Percentiles rank a stretch among this genome's conserved stretches.
phyloP scores from a whole-genome alignment of 2,329 filamentous ascomycete genomes.

The Diaporthe batatas region DNA sequence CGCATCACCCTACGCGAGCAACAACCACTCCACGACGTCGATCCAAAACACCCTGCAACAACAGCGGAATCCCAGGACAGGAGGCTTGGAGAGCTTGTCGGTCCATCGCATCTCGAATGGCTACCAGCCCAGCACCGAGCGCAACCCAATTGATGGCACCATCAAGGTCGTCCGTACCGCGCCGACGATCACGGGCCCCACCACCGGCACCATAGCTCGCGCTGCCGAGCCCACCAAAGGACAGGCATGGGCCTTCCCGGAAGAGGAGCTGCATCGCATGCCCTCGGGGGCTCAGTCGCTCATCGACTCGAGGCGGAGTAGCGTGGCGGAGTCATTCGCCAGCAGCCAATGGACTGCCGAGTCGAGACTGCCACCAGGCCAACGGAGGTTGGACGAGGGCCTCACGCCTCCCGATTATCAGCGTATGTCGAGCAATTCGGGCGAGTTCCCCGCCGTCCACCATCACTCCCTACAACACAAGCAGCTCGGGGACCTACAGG shows the following conservation, averaged over 20 bases:
- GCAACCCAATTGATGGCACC: constrained; percentile 64
- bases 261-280: constrained; percentile 72
- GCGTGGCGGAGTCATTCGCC: constrained; percentile 81
- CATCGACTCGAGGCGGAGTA: constrained; percentile 78
- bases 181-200: constrained; percentile 81
- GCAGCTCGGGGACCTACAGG: constrained; percentile 75
- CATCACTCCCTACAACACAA: constrained; percentile 84
- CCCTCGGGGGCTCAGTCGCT: constrained; percentile 63
- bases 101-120: constrained; percentile 74
- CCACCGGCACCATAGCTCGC: constrained; percentile 73
- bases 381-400: constrained; percentile 77
- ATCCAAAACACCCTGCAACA: constrained; percentile 79
- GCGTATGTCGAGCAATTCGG: constrained; percentile 63
- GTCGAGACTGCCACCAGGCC: constrained; percentile 78
- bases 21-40: constrained; percentile 82
- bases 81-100: constrained; percentile 64
- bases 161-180: constrained; percentile 73
- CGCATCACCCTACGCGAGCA: constrained; percentile 79
- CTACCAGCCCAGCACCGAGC: constrained; percentile 71
- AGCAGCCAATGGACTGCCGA: constrained; percentile 85
- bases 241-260: constrained; percentile 87
- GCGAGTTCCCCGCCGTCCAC: constrained; percentile 72
- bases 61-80: constrained; percentile 70
- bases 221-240: constrained; percentile 86
- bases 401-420: constrained; percentile 60